Percentiles rank a stretch among this genome's conserved stretches.
Conservation (phyloP, 768 basidiomycete genomes). For the Mycena rebaudengoi region DNA sequence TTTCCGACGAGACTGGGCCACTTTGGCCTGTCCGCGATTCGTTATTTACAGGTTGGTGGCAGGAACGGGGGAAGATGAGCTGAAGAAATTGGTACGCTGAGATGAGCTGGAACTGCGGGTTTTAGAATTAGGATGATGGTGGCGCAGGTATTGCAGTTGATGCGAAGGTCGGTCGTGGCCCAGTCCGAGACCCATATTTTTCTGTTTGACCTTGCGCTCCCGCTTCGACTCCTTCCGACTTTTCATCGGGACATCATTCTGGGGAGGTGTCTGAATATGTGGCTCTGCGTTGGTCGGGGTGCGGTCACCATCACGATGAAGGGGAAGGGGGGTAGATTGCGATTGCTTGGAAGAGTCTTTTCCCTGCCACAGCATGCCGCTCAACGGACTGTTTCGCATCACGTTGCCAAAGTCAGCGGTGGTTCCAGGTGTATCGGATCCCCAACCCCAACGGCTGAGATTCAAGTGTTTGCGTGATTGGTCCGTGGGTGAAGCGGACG, state of each 20-base stretch:
- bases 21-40: background rate
- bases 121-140: constrained; percentile 74
- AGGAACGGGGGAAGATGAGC: constrained; percentile 34
- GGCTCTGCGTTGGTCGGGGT: constrained; percentile 55
- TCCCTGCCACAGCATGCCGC: constrained; percentile 63
- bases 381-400: constrained; percentile 64
- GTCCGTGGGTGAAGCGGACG: constrained; percentile 36
- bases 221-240: constrained; percentile 69
- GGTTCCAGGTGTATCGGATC: constrained; percentile 44
- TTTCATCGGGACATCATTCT: constrained; percentile 55
- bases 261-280: constrained; percentile 42
- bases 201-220: constrained; percentile 75
- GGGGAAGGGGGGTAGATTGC: constrained; percentile 55
- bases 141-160: constrained; percentile 61
- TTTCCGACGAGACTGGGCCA: background rate
- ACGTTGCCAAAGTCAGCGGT: constrained; percentile 56
- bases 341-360: constrained; percentile 32
- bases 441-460: constrained; percentile 71
- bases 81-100: constrained; percentile 55
- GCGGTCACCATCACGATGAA: constrained; percentile 61
- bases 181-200: constrained; percentile 60
- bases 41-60: constrained; percentile 12
- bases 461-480: constrained; percentile 51
- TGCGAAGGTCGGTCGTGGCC: constrained; percentile 52
- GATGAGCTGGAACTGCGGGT: constrained; percentile 60